Base-by-base conservation (phyloP, 768 basidiomycete species). In the Dioszegia crocea region DNA sequence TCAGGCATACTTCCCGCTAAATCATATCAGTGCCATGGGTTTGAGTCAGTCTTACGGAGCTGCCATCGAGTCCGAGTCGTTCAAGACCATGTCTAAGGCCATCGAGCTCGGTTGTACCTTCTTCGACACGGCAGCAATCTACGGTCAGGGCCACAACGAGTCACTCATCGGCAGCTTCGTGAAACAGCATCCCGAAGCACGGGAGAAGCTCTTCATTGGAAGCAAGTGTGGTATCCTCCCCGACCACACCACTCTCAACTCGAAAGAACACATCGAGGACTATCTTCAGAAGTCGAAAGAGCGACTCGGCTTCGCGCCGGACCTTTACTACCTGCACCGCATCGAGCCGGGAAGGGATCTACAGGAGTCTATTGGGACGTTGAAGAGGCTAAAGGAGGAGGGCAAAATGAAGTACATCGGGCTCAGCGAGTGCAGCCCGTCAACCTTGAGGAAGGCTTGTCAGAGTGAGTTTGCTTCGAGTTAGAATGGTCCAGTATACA, bases 161-260 rank as follows among this genome's bases (percentile, higher is more conserved):
- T 19, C 44, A 17, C 50, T 71, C 30, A 85, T 83, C 11, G 83
- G 81, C 62, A 79, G 84, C 74, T 86, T 82, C 44, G 53, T 70
- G 51, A 43, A 48, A n/a, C 40, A 60, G 38, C 67, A 57, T 10
- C 63, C 60, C 16, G 23, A 55, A 3, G 3, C 44, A 12, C 50
- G 66, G 54, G 62, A 68, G 4, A 66, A 66, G 30, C 49, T 68
- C 39, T 73, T 70, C 33, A 48, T 73, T 12, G 68, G 61, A n/a
- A 61, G 59, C 4, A 69, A 72, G 29, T 72, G 68, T 44, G 70
- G 68, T 44, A 56, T 67, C 46, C 61, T 49, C 19, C 65, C 69
- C 23, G 57, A 59, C 4, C 10, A n/a, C 14, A 31, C 26, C 6
- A 62, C 57, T 1, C 66, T 55, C 52, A 66, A 65, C 43, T 58